These are phyloP conservation scores for Cladosporium sp. DNA, from an alignment of 2,329 filamentous ascomycete species.

Conservation along the genomic window DNA sequence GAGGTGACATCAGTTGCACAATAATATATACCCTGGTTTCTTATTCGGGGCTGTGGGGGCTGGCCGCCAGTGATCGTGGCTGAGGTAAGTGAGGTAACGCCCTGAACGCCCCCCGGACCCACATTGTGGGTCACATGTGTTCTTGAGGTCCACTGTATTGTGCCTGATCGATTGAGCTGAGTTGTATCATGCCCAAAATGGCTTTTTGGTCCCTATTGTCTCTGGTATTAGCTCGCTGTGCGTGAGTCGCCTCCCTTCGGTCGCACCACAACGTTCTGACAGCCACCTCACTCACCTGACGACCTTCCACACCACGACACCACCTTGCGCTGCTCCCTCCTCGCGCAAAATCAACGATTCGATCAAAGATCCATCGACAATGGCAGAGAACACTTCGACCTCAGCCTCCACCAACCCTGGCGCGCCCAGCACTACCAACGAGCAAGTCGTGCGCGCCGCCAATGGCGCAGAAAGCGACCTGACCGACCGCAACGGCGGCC, in stretches of 20 bases:
- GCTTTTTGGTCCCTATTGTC: not conserved
- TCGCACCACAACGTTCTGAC: not conserved
- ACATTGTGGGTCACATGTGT: not conserved
- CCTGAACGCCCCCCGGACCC: not conserved
- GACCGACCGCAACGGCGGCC: not conserved
- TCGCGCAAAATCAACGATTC: not conserved
- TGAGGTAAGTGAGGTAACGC: not conserved
- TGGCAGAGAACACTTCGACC: not conserved
- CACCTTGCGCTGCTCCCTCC: not conserved
- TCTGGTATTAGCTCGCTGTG: not conserved
- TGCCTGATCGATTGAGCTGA: not conserved
- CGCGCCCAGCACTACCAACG: not conserved
- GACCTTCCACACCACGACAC: not conserved
- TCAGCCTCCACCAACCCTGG: not conserved
- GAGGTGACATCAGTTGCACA: not conserved
- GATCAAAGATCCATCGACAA: not conserved
- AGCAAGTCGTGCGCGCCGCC: not conserved
- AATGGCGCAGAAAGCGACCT: not conserved
- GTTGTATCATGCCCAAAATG: not conserved
- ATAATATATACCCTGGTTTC: not conserved
- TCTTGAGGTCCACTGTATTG: not conserved
- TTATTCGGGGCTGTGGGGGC: not conserved
- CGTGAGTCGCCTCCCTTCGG: not conserved
- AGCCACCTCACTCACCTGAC: not conserved
- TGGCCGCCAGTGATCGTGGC: not conserved